phyloP scores from a whole-genome alignment of 2,329 filamentous ascomycete species.

The Coleophoma eucalyptorum region DNA sequence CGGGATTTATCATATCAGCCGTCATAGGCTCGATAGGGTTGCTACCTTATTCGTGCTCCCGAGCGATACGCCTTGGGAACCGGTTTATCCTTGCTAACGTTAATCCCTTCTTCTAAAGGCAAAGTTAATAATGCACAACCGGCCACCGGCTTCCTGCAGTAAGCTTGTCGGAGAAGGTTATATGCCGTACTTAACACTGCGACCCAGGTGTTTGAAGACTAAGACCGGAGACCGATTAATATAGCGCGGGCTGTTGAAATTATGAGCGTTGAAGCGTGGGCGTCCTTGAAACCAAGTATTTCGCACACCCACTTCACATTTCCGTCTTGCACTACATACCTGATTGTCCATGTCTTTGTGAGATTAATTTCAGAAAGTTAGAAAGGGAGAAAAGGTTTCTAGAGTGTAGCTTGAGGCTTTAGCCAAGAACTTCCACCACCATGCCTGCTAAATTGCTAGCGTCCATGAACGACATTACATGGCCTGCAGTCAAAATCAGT shows the following conservation, averaged over 20 bases:
- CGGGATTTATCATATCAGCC: too few relatives aligned
- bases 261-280: neutral
- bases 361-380: neutral
- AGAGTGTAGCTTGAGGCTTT: neutral
- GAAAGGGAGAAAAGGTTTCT: neutral
- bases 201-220: neutral
- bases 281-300: neutral
- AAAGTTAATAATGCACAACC: neutral
- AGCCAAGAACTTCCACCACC: neutral
- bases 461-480: neutral
- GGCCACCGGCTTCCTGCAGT: neutral
- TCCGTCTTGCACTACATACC: neutral
- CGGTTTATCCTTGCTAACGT: neutral
- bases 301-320: neutral
- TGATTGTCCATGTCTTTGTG: neutral
- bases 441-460: neutral
- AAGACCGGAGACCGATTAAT: neutral
- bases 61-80: neutral
- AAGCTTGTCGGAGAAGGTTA: neutral
- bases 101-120: neutral
- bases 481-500: neutral
- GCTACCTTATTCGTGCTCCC: too few relatives aligned
- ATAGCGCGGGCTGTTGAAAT: neutral
- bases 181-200: neutral
- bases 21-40: too few relatives aligned